Conservation (phyloP, 495 filamentous ascomycete species). For the Letharia columbiana region DNA sequence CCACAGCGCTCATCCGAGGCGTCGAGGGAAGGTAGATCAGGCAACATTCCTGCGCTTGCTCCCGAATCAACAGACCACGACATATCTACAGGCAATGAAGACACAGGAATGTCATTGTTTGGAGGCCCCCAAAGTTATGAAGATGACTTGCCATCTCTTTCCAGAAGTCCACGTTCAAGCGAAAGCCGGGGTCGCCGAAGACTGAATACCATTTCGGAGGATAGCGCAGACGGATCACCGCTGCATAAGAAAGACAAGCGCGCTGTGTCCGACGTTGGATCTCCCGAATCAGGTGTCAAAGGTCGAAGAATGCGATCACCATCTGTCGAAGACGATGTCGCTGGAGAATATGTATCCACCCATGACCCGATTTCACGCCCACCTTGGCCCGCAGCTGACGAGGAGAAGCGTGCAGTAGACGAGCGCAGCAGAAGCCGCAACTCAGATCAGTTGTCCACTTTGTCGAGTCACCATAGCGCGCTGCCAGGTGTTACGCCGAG, state of each 20-base stretch:
- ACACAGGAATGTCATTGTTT: constrained; percentile 24
- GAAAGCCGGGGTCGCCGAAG: constrained; percentile 22
- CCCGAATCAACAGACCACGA: neutral
- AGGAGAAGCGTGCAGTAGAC: constrained; percentile 32
- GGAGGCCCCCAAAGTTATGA: constrained; percentile 24
- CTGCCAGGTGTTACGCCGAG: constrained; percentile 30
- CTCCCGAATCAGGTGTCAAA: constrained; percentile 30
- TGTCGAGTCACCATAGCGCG: constrained; percentile 28
- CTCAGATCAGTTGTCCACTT: constrained; percentile 17
- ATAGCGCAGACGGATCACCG: constrained; percentile 31
- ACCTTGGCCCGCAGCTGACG: constrained; percentile 44
- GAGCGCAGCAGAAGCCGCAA: constrained; percentile 28
- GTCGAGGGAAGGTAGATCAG: constrained; percentile 5
- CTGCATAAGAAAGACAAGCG: constrained; percentile 31
- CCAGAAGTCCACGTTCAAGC: constrained; percentile 16
- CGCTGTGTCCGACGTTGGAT: constrained; percentile 28
- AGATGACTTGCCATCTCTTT: constrained; percentile 17
- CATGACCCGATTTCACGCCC: constrained; percentile 45
- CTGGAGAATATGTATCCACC: constrained; percentile 34
- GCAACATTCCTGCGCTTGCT: neutral
- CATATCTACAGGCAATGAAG: neutral
- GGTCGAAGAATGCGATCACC: constrained; percentile 18
- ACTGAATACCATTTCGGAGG: constrained; percentile 36
- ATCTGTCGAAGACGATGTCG: neutral
- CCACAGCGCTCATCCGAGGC: constrained; percentile 7